Evolutionary conservation across 2,329 filamentous ascomycete genomes (phyloP).

Genomic region (Chrysoporthe puriensis): DNA sequence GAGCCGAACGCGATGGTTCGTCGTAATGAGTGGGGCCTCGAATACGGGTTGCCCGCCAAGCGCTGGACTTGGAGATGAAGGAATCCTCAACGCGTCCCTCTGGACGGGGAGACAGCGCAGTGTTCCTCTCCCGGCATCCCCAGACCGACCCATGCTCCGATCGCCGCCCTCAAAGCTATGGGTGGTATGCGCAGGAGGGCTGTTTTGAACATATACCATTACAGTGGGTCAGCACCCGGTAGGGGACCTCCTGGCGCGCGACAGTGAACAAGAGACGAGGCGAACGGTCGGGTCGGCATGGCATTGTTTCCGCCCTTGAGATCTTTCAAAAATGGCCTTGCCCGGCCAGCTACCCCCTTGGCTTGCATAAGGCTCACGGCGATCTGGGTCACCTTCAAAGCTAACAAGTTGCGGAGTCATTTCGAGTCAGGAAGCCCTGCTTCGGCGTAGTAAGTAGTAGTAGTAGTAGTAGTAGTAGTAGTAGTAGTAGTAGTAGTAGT

Average conservation of each 20-base stretch:
- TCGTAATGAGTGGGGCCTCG: background rate
- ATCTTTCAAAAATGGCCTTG: background rate
- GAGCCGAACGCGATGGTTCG: background rate
- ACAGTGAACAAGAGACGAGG: background rate
- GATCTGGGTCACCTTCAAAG: background rate
- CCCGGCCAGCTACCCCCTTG: background rate
- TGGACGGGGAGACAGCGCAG: background rate
- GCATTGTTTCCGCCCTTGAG: background rate
- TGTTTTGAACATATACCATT: background rate
- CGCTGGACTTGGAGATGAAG: background rate
- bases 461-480: no score
- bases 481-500: no score
- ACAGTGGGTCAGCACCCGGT: background rate
- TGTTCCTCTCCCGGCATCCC: background rate
- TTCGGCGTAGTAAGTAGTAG: background rate
- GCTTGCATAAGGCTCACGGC: background rate
- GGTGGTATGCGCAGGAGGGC: no score
- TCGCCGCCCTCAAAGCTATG: background rate
- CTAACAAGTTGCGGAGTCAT: background rate
- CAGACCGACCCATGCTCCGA: background rate
- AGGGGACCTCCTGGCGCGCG: background rate
- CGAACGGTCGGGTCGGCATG: background rate
- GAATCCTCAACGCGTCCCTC: background rate
- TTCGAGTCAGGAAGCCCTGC: background rate
- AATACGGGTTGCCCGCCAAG: background rate